Conservation (phyloP, 345 rosid species). For the Eucalyptus cladocalyx region DNA sequence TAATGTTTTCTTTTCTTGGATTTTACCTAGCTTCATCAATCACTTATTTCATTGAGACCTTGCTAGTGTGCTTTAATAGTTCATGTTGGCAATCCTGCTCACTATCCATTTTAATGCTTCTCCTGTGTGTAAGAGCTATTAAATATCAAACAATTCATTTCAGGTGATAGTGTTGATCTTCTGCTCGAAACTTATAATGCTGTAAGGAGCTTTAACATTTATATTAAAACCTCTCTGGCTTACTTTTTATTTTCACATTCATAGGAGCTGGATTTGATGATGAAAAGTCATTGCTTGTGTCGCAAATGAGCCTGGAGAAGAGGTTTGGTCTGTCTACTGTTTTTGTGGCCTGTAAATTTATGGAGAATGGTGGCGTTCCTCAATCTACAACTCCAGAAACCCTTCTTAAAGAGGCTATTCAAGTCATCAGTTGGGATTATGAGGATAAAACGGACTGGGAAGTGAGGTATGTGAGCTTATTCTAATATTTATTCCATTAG, state of each 20-base stretch:
- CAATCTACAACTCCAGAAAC: conserved; percentile 80
- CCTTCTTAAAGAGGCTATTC: conserved; percentile 91
- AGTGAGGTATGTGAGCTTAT: conserved; percentile 32
- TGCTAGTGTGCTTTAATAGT: neutral
- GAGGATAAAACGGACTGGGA: conserved; percentile 89
- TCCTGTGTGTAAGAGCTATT: neutral
- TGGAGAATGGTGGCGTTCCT: conserved; percentile 96
- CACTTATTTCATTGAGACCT: neutral
- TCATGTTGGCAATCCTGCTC: neutral
- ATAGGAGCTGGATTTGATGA: conserved; percentile 92
- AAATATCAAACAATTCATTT: no score
- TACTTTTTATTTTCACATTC: neutral
- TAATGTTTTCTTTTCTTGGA: neutral
- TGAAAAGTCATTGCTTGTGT: conserved; percentile 84
- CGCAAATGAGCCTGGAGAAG: conserved; percentile 90
- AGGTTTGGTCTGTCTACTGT: conserved; percentile 88
- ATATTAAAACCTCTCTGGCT: neutral
- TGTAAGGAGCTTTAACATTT: neutral
- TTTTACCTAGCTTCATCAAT: neutral
- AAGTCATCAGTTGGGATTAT: conserved; percentile 89
- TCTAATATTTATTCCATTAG: neutral
- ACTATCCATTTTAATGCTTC: neutral
- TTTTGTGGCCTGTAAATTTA: conserved; percentile 90
- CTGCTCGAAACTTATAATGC: neutral
- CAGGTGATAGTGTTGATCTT: neutral